Evolutionary conservation across 495 filamentous ascomycete genomes (phyloP).

Genomic region (Xylaria venustula): DNA sequence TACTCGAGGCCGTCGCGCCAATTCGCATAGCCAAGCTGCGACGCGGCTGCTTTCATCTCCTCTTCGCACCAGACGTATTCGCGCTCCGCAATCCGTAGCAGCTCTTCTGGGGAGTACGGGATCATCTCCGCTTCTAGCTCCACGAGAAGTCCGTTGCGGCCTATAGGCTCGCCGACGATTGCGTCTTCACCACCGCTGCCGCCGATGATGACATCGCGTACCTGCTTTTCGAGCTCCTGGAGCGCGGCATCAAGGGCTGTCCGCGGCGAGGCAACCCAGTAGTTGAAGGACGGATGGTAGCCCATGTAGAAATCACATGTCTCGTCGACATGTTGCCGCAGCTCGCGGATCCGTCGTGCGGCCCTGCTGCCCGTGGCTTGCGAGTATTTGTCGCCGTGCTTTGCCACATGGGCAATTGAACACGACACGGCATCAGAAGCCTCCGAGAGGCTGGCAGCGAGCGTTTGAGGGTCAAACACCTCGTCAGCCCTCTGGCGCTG

Average conservation of each 20-base stretch:
- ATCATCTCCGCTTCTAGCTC: constrained; percentile 47
- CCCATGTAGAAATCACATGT: constrained; percentile 45
- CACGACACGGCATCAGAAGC: constrained; percentile 21
- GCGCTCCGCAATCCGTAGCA: constrained; percentile 44
- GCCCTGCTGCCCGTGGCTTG: constrained; percentile 47
- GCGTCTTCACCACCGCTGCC: constrained; percentile 35
- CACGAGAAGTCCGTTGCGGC: constrained; percentile 38
- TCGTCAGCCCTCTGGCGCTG: constrained; percentile 27
- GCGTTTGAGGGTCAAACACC: constrained; percentile 31
- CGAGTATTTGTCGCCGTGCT: constrained; percentile 25
- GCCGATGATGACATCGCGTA: constrained; percentile 42
- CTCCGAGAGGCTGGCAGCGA: constrained; percentile 34
- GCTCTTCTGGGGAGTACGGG: constrained; percentile 47
- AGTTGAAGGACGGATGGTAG: constrained; percentile 50
- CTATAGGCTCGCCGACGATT: constrained; percentile 53
- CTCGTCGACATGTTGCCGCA: constrained; percentile 37
- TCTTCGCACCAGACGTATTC: constrained; percentile 44
- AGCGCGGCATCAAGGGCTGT: constrained; percentile 31
- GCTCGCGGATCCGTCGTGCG: constrained; percentile 28
- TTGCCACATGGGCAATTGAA: constrained; percentile 21
- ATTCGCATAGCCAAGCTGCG: constrained; percentile 27
- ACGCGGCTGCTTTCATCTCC: constrained; percentile 40
- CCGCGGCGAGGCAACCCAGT: constrained; percentile 48
- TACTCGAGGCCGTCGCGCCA: constrained; percentile 52
- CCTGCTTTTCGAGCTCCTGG: constrained; percentile 17